These are phyloP conservation scores for Pseudopyrenochaeta lycopersici DNA, from an alignment of 2,329 filamentous ascomycete species.

Conservation along the genomic window DNA sequence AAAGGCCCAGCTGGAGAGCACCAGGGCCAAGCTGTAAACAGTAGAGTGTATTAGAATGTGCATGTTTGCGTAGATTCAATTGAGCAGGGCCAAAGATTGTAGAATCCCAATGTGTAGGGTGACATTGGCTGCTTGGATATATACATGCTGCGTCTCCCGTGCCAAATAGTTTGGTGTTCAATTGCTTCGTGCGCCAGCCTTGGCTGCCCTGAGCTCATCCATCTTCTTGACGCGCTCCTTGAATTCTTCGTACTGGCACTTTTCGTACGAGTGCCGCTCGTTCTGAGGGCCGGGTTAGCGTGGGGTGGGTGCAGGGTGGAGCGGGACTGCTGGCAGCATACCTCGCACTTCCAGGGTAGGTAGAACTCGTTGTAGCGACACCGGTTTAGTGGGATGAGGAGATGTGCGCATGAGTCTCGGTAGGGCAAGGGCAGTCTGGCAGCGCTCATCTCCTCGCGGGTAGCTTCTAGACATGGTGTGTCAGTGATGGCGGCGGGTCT, in stretches of 20 bases:
- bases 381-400: slow-evolving; percentile 93
- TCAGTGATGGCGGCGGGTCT: slow-evolving; percentile 38
- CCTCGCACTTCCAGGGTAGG: slow-evolving; percentile 96
- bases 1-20: slow-evolving; percentile 53
- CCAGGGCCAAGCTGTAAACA: slow-evolving; percentile 42
- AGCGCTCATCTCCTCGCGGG: slow-evolving; percentile 92
- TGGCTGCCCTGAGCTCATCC: slow-evolving; percentile 90
- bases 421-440: slow-evolving; percentile 88
- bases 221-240: slow-evolving; percentile 99
- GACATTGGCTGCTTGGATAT: slow-evolving; percentile 37
- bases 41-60: neutral
- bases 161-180: slow-evolving; percentile 54
- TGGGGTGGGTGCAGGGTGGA: neutral
- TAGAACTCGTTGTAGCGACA: slow-evolving; percentile 94
- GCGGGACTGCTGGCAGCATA: slow-evolving; percentile 57
- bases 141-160: slow-evolving; percentile 40
- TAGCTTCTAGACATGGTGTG: slow-evolving; percentile 67
- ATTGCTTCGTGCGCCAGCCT: slow-evolving; percentile 86
- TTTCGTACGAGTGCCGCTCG: slow-evolving; percentile 97
- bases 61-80: neutral
- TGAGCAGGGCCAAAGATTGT: neutral
- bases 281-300: slow-evolving; percentile 64
- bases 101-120: neutral
- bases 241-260: slow-evolving; percentile 99
- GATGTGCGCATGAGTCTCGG: slow-evolving; percentile 93